A percentile compares a stretch with the other conserved stretches of the same genome.
These are phyloP conservation scores for Phytophthora rubi DNA, from an alignment of 352 stramenopile genomes.

Conservation along the genomic window DNA sequence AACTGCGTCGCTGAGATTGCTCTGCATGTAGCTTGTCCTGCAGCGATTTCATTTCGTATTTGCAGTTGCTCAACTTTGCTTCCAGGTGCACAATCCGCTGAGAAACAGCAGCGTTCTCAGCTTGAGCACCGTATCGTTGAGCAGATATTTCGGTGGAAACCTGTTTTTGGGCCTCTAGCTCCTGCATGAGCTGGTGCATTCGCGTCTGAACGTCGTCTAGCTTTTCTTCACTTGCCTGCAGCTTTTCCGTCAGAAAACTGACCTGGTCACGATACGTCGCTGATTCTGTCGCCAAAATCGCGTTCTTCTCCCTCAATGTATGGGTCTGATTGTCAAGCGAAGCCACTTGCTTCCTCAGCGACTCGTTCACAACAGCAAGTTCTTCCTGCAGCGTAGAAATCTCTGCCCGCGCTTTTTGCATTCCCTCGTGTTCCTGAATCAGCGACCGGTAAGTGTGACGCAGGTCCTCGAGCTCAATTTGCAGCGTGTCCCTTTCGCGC, in stretches of 20 bases:
- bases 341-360: conserved; percentile 65
- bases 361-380: conserved; percentile 64
- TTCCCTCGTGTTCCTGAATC: conserved; percentile 75
- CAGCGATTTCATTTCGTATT: conserved; percentile 70
- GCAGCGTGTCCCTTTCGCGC: conserved; percentile 67
- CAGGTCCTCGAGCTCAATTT: conserved; percentile 82
- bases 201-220: conserved; percentile 63
- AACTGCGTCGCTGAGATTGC: conserved; percentile 53
- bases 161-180: conserved; percentile 71
- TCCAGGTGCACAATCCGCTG: conserved; percentile 83
- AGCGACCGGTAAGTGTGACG: conserved; percentile 75
- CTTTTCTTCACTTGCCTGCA: conserved; percentile 60
- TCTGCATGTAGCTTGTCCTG: conserved; percentile 66
- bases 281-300: conserved; percentile 58
- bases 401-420: conserved; percentile 63
- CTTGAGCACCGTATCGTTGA: conserved; percentile 75
- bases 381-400: conserved; percentile 68
- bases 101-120: conserved; percentile 73
- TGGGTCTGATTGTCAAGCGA: conserved; percentile 68
- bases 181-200: conserved; percentile 49
- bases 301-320: conserved; percentile 57
- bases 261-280: conserved; percentile 82
- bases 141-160: conserved; percentile 82
- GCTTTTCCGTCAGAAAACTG: conserved; percentile 77
- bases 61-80: conserved; percentile 72